Base-by-base conservation (phyloP, 768 basidiomycete species). In the Glaciozyma martinii region DNA sequence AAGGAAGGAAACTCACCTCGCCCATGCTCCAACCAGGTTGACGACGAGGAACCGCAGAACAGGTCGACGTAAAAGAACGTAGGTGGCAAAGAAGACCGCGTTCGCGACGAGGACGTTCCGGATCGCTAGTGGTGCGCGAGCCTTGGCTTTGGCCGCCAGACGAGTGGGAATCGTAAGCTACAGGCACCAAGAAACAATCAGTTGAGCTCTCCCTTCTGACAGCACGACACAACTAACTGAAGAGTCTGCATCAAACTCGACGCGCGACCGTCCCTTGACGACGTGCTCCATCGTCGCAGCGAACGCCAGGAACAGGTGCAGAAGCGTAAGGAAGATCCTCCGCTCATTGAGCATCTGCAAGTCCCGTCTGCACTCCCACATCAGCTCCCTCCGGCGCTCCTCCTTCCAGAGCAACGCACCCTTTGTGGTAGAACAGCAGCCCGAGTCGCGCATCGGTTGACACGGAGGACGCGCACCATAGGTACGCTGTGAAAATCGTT, bases 261-360 rank as follows among this genome's bases (percentile, higher is more conserved):
- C 63, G 23, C 61, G 56, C 16, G 66, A 64, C 21, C 63, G 32
- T 27, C 56, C 42, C 33, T 44, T 10, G 2, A 50, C 33, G 43
- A 67, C 44, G 47, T 65, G 66, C n/a, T 62, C 40, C 2, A 53
- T 57, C 1, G 61, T 60, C 7, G 60, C 69, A 16, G 27, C 49
- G 3, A 13, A 53, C 2, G 55, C 69, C n/a, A 66, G 42, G 5
- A 53, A 55, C 29, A 37, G 37, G 21, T 70, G 60, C 19, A 64
- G 33, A 3, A 70, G 12, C 1, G 33, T 54, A 27, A 70, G 63
- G 32, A 56, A 43, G 49, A 70, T 33, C 10, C 62, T 58, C 32
- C 69, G 46, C 63, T 70, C 69, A 47, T 70, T 70, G 27, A 70
- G n/a, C 44, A 64, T 57, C 59, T 65, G 65, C 7, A 62, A 29